Evolutionary conservation across 2,329 filamentous ascomycete species (phyloP).

Genomic region (Fusarium poae): DNA sequence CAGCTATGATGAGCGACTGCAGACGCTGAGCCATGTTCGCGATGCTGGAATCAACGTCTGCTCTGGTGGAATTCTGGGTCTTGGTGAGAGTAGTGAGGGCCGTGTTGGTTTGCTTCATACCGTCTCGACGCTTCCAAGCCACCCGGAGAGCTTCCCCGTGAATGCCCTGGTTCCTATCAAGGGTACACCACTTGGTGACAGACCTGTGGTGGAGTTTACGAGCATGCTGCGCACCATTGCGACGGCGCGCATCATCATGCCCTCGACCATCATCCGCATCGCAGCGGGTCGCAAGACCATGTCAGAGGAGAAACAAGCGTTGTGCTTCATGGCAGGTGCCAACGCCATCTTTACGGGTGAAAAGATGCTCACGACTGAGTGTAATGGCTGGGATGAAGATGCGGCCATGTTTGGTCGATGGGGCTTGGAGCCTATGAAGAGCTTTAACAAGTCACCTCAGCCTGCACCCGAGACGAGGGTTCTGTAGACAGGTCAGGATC

Average conservation of each 20-base stretch:
- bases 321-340: conserved; percentile 91
- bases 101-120: conserved; percentile 87
- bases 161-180: conserved; percentile 93
- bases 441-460: conserved; percentile 56
- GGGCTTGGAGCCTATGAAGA: conserved; percentile 83
- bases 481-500: conserved; percentile 27
- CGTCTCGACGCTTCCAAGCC: conserved; percentile 80
- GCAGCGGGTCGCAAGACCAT: conserved; percentile 88
- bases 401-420: conserved; percentile 84
- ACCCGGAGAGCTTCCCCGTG: conserved; percentile 92
- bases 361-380: conserved; percentile 95
- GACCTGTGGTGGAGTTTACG: conserved; percentile 79
- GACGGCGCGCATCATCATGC: conserved; percentile 85
- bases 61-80: conserved; percentile 87
- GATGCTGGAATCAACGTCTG: conserved; percentile 92
- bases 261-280: conserved; percentile 85
- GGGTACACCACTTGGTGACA: conserved; percentile 85
- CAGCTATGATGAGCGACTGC: conserved; percentile 86
- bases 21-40: conserved; percentile 82
- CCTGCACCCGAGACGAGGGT: conserved; percentile 46
- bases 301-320: conserved; percentile 87
- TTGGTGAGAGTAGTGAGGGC: conserved; percentile 83
- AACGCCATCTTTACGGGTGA: conserved; percentile 97
- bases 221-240: conserved; percentile 86
- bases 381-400: conserved; percentile 92